These are phyloP conservation scores for Phytopythium montanum DNA, from an alignment of 352 stramenopile species.

Conservation along the genomic window DNA sequence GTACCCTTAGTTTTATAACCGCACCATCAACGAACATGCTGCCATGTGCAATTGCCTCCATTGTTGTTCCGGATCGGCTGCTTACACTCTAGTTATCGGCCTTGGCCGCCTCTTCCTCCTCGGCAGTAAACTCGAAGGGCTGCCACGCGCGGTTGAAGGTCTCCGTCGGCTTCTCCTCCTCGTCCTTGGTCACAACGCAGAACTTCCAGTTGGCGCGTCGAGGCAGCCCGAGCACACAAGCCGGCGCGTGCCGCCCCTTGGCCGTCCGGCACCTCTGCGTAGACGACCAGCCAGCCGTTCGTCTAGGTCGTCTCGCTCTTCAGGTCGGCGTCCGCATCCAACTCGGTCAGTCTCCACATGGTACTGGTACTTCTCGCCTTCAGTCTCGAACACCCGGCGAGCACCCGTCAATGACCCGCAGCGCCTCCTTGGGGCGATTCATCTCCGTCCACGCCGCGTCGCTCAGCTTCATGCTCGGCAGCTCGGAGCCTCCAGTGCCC, in stretches of 20 bases:
- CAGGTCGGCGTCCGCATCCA: conserved; percentile 37
- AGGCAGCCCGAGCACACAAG: conserved; percentile 59
- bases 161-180: conserved; percentile 66
- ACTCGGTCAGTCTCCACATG: conserved; percentile 58
- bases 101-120: conserved; percentile 34
- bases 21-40: no score
- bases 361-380: conserved; percentile 76
- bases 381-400: conserved; percentile 55
- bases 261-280: conserved; percentile 54
- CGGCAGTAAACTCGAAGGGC: conserved; percentile 69
- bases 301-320: conserved; percentile 25
- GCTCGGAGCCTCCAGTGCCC: no score
- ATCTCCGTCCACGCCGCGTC: conserved; percentile 44
- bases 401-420: conserved; percentile 56
- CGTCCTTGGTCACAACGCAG: conserved; percentile 67
- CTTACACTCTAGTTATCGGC: background rate
- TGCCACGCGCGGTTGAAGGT: conserved; percentile 63
- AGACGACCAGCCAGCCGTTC: conserved; percentile 58
- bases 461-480: conserved; percentile 47
- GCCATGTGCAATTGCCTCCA: no score
- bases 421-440: conserved; percentile 54
- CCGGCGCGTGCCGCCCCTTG: conserved; percentile 52
- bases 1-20: no score
- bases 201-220: conserved; percentile 80
- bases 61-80: no score